These are phyloP conservation scores for Chloris gayana DNA, from an alignment of 176 grass and related monocot genomes.

Conservation along the genomic window DNA sequence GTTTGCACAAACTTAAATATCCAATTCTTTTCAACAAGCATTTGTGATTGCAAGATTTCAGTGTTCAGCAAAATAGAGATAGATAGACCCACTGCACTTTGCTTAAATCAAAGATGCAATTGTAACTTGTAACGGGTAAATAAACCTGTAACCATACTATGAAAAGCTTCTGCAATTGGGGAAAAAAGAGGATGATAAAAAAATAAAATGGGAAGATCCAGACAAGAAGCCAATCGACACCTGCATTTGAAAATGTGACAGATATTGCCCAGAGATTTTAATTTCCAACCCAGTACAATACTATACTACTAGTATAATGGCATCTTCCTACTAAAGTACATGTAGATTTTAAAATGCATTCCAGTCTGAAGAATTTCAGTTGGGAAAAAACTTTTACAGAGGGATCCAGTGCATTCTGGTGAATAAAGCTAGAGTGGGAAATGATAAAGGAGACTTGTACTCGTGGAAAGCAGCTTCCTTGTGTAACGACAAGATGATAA, in stretches of 20 bases:
- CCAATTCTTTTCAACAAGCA: neutral
- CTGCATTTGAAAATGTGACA: neutral
- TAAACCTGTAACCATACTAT: too few species aligned
- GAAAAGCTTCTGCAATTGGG: too few species aligned
- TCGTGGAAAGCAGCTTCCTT: neutral
- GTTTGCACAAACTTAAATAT: neutral
- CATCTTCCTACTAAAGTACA: neutral
- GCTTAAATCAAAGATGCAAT: neutral
- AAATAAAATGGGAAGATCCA: neutral
- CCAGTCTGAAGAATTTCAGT: neutral
- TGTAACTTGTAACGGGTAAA: too few species aligned
- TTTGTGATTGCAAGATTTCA: neutral
- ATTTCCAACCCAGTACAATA: neutral
- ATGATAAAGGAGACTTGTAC: too few species aligned
- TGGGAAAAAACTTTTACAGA: neutral
- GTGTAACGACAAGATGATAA: neutral
- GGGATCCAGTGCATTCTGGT: conserved; percentile 3
- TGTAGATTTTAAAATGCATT: neutral
- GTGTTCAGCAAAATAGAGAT: neutral
- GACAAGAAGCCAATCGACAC: neutral
- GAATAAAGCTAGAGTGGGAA: neutral
- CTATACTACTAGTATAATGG: neutral
- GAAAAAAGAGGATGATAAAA: neutral
- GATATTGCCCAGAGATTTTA: neutral
- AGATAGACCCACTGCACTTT: conserved; percentile 10